Conservation (phyloP, 2,329 filamentous ascomycete genomes). For the Aspergillus pseudoterreus region DNA sequence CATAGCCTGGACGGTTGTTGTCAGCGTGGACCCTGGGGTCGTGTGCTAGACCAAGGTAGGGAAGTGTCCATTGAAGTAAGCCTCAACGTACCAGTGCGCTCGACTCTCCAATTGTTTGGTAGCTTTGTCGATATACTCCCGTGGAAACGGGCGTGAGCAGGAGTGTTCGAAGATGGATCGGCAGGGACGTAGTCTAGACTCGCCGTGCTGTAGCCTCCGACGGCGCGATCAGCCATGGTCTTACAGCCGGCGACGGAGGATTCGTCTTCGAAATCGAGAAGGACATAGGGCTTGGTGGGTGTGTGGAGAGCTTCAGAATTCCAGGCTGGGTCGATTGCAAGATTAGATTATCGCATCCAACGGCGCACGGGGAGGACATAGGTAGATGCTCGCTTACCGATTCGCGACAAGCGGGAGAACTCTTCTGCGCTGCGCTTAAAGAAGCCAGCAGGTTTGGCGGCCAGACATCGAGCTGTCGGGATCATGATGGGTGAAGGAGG, state of each 20-base stretch:
- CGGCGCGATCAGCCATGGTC: constrained; percentile 79
- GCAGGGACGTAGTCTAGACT: constrained; percentile 64
- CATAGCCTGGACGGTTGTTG: constrained; percentile 65
- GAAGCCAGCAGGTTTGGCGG: constrained; percentile 47
- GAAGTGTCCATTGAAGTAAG: neutral
- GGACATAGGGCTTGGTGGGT: constrained; percentile 36
- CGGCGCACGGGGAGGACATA: neutral
- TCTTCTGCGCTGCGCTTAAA: constrained; percentile 57
- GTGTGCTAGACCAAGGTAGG: neutral
- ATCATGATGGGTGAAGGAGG: constrained; percentile 26
- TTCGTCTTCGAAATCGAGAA: constrained; percentile 42
- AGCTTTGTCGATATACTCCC: constrained; percentile 84
- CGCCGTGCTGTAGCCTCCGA: constrained; percentile 79
- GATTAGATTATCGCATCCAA: constrained; percentile 7
- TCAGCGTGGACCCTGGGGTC: neutral
- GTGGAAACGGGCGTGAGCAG: constrained; percentile 75
- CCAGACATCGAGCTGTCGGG: constrained; percentile 37
- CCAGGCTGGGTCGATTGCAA: constrained; percentile 29
- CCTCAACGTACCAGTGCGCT: constrained; percentile 34
- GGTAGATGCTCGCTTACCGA: constrained; percentile 39
- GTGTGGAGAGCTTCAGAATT: constrained; percentile 37
- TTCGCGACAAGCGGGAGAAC: constrained; percentile 53
- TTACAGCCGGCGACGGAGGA: constrained; percentile 49
- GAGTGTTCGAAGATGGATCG: constrained; percentile 39
- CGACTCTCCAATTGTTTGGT: constrained; percentile 57